Evolutionary conservation across 805 yeast species (phyloP), one percentile per base, ranked within the genome.

Genomic region (Candida glaebosa): DNA sequence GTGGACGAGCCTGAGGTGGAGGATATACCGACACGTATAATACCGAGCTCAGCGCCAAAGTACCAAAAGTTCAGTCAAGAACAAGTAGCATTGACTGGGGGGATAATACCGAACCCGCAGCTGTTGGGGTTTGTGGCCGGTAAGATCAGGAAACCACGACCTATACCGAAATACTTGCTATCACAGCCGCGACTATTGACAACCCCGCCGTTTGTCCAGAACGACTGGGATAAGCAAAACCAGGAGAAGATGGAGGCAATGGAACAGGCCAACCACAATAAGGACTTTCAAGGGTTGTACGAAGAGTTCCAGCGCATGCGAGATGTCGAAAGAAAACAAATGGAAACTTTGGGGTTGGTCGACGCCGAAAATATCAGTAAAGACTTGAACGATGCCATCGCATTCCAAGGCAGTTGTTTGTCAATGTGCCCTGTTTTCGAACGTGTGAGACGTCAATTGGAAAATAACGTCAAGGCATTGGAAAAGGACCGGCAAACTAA

Each of bases 361-460:
- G 99, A 93, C 60, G 83, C 82, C 34, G 96, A 87, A 49, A 89
- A 88, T 48, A 79, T 78, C 0, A 78, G 88, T 32, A 88, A 89
- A 61, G 81, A 83, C 41, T 69, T 93, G n/a, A 81, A 78, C 45
- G 95, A 91, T 45, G 99, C 98, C 1, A 87, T 93, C 39, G 60
- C 75, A 2, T 93, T 93, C 56, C 78, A 79, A 44, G 99, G 99
- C 3, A 76, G 95, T 1, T 93, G 99, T 61, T 59, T 69, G 34
- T 96, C 88, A 46, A 93, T 91, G 98, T 93, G 99, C 61, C 98
- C 99, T 0, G 78, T 79, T 0, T 91, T 82, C 63, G 99, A 93
- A 63, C 75, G 98, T 52, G 84, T 90, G 1, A 76, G 96, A 56
- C 76, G 99, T 64, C 77, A 84, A 2, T 79, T 82, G 42, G 96